phyloP scores from a whole-genome alignment of 257 asterid species.

The Solanum okadae region DNA sequence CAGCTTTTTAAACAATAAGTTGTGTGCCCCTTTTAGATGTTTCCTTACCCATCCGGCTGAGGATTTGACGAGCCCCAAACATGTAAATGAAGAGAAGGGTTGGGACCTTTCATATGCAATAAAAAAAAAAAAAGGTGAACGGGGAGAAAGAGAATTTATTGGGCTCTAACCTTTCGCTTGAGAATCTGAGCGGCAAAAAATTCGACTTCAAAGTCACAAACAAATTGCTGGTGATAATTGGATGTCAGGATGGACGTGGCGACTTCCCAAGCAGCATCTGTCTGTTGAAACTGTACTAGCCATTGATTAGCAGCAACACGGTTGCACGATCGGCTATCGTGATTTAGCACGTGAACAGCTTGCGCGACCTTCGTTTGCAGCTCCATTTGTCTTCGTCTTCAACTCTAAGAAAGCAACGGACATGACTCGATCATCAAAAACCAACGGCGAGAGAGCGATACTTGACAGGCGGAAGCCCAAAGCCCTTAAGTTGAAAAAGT shows the following conservation, averaged over 20 bases:
- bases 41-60: background rate
- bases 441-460: conserved; percentile 6
- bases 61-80: background rate
- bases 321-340: conserved; percentile 72
- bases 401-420: conserved; percentile 5
- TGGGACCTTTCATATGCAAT: background rate
- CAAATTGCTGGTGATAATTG: conserved; percentile 29
- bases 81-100: background rate
- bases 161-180: conserved; percentile 56
- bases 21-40: background rate
- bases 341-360: conserved; percentile 84
- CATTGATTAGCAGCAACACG: conserved; percentile 95
- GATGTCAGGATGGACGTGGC: conserved; percentile 80
- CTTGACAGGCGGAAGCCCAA: background rate
- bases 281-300: conserved; percentile 86
- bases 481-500: background rate
- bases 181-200: conserved; percentile 94
- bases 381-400: conserved; percentile 32
- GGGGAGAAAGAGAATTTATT: background rate
- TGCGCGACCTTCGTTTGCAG: conserved; percentile 68
- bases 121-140: background rate
- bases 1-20: background rate
- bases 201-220: conserved; percentile 51
- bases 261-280: conserved; percentile 76
- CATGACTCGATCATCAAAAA: conserved; percentile 5